Evolutionary conservation across 768 basidiomycete genomes (phyloP).

Genomic region (Polyporus arcularius): DNA sequence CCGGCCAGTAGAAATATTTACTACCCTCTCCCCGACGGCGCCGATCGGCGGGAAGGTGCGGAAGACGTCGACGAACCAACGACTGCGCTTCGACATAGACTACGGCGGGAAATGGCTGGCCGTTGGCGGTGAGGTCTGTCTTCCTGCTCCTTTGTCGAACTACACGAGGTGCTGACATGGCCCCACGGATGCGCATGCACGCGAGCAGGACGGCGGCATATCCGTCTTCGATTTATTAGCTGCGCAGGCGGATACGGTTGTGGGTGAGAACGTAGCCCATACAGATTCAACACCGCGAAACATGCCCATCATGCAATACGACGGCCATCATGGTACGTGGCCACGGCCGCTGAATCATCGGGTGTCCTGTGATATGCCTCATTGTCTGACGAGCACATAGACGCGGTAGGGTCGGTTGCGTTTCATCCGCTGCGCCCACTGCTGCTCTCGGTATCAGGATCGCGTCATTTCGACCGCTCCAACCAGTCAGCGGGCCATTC

Average conservation of each 20-base stretch:
- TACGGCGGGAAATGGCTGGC: constrained; percentile 61
- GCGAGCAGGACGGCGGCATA: constrained; percentile 55
- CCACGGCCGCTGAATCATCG: constrained; percentile 1
- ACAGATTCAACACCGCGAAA: constrained; percentile 7
- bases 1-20: constrained; percentile 42
- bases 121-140: constrained; percentile 67
- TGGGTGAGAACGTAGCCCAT: constrained; percentile 9
- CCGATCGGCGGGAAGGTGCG: constrained; percentile 1
- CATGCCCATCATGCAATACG: constrained; percentile 15
- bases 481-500: not conserved
- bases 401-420: constrained; percentile 69
- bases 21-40: not conserved
- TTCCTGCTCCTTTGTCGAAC: not conserved
- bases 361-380: not conserved
- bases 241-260: constrained; percentile 8
- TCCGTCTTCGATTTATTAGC: constrained; percentile 60
- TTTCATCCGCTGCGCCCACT: constrained; percentile 68
- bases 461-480: constrained; percentile 59
- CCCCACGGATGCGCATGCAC: not conserved
- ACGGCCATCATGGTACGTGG: constrained; percentile 16
- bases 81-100: constrained; percentile 77
- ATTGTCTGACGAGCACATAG: constrained; percentile 38
- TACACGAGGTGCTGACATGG: not conserved
- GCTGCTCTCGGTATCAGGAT: constrained; percentile 72
- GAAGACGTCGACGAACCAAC: constrained; percentile 63